Evolutionary conservation across 495 filamentous ascomycete species (phyloP).

Genomic region (Chaetomium tenue): DNA sequence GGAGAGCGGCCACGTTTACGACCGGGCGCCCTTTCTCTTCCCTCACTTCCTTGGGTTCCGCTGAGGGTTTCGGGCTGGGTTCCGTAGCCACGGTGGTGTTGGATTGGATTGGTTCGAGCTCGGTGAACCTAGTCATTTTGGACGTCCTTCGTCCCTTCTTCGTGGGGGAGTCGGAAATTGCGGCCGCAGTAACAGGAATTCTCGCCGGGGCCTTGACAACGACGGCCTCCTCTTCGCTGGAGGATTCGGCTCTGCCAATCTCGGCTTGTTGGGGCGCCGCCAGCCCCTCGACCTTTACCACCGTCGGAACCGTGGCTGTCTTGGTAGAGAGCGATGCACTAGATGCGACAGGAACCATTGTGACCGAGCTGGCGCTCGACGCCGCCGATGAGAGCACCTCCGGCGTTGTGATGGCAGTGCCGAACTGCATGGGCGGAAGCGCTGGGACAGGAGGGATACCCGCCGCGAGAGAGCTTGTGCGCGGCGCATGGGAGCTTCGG

Average conservation of each 20-base stretch:
- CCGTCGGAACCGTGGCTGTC: not conserved
- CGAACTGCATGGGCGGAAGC: slow-evolving; percentile 29
- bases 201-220: not conserved
- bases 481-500: slow-evolving; percentile 11
- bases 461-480: slow-evolving; percentile 19
- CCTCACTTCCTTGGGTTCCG: not conserved
- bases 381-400: slow-evolving; percentile 17
- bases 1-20: slow-evolving; percentile 15
- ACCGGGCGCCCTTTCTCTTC: slow-evolving; percentile 18
- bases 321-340: slow-evolving; percentile 23
- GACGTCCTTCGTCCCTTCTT: slow-evolving; percentile 18
- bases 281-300: slow-evolving; percentile 8
- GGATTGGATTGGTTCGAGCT: slow-evolving; percentile 31
- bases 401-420: slow-evolving; percentile 22
- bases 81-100: slow-evolving; percentile 22
- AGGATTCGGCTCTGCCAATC: slow-evolving; percentile 1
- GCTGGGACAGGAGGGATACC: slow-evolving; percentile 36
- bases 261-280: not conserved
- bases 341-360: slow-evolving; percentile 24
- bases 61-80: not conserved
- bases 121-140: slow-evolving; percentile 27
- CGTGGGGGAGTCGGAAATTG: slow-evolving; percentile 1
- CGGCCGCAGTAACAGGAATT: not conserved
- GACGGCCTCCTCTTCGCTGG: slow-evolving; percentile 7
- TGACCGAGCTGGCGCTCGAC: slow-evolving; percentile 27